Percentiles rank a stretch among this genome's conserved stretches.
phyloP scores from a whole-genome alignment of 2,329 filamentous ascomycete genomes.

The Neonectria neomacrospora region DNA sequence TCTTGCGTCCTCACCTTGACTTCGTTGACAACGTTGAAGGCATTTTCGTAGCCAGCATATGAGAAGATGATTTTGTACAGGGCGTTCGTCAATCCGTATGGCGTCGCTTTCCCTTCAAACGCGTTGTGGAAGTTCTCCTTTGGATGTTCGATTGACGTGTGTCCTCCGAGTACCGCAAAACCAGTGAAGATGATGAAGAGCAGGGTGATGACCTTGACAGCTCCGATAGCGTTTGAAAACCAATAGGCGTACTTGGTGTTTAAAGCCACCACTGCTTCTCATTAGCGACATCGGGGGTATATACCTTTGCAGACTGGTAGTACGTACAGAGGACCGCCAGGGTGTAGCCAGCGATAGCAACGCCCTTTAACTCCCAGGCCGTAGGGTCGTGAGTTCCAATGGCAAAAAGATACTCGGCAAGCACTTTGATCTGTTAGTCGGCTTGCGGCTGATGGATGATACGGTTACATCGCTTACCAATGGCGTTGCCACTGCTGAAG shows the following conservation, averaged over 20 bases:
- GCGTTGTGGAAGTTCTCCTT: constrained; percentile 50
- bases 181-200: constrained; percentile 70
- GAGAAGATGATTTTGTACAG: constrained; percentile 69
- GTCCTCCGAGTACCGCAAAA: constrained; percentile 65
- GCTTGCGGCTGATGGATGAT: no score
- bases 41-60: constrained; percentile 67
- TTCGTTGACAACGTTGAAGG: constrained; percentile 71
- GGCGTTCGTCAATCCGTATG: constrained; percentile 53
- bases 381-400: constrained; percentile 62
- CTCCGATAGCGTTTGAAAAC: constrained; percentile 65
- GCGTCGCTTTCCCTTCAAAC: constrained; percentile 44
- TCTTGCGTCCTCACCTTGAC: constrained; percentile 33
- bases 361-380: constrained; percentile 73
- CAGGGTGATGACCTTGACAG: constrained; percentile 69
- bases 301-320: not conserved
- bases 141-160: constrained; percentile 47
- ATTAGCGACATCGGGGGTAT: not conserved
- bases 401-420: constrained; percentile 71
- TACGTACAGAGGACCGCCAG: constrained; percentile 64
- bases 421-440: constrained; percentile 52
- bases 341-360: constrained; percentile 72
- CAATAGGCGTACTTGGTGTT: constrained; percentile 68
- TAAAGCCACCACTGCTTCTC: constrained; percentile 52
- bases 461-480: constrained; percentile 52
- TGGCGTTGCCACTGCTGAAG: constrained; percentile 72